Base-by-base conservation (phyloP, 140 eudicot genomes). In the Cichorium intybus region DNA sequence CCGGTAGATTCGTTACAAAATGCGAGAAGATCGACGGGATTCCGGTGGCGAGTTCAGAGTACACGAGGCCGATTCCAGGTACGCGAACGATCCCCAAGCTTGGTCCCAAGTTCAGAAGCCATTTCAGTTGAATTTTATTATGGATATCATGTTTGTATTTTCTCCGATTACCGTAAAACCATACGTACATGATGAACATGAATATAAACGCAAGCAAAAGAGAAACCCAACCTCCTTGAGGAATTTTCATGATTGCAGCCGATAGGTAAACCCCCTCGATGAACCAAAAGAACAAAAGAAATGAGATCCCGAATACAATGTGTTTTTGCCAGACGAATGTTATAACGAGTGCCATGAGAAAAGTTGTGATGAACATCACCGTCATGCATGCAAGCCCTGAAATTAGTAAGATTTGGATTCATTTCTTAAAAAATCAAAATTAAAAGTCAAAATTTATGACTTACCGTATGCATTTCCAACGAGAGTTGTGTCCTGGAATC, bases 181-280 rank as follows among this genome's bases (percentile, higher is more conserved):
- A 91, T 1, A 85, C 76, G 43, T 73, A 82, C 96, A 87, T 91
- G 64, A 91, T 28, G 60, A 63, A 29, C 71, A 83, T 74, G 71
- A 91, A 85, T 48, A 85, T 47, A 41, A 79, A 58, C 15, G 95
- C 75, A 45, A 91, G 87, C 33, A 91, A 54, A 26, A 91, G 72
- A 73, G 98, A 86, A 55, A 85, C 95, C 98, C 98, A 91, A 41
- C 98, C 98, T 54, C 98, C 98, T 61, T 87, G 96, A 35, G 92
- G 96, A 31, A 85, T 77, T 80, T 91, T 87, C 50, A 68, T 79
- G 29, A 80, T 61, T 48, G 98, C 92, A 7, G 91, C 78, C 22
- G 85, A 80, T 23, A 91, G 80, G 66, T 78, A 91, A 7, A 77
- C 24, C 43, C 83, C 89, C 75, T 91, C 98, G 2, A 91, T 72